These are phyloP conservation scores for Backusella liffmaniae DNA, from an alignment of 192 early-diverging fungal genomes.

Conservation along the genomic window DNA sequence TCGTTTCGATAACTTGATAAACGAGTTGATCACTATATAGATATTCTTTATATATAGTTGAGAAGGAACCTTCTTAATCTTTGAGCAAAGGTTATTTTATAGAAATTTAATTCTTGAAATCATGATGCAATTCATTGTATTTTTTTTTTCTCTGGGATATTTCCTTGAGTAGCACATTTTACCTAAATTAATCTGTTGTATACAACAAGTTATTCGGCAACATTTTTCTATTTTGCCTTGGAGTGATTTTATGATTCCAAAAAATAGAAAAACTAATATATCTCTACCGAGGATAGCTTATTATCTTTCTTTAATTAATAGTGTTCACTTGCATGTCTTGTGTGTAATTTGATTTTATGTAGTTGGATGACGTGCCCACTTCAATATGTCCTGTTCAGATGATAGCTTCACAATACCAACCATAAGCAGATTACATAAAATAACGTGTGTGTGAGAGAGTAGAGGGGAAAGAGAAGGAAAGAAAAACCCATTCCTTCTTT, in stretches of 20 bases:
- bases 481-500: not conserved
- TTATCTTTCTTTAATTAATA: not conserved
- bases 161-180: not conserved
- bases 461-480: not conserved
- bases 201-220: not conserved
- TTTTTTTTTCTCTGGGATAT: not conserved
- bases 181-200: not conserved
- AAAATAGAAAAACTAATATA: not conserved
- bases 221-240: not conserved
- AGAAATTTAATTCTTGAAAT: no score
- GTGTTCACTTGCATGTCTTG: not conserved
- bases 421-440: no score
- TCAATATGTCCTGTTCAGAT: not conserved
- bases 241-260: not conserved
- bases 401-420: not conserved
- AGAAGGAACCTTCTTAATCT: no score
- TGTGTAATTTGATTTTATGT: not conserved
- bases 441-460: not conserved
- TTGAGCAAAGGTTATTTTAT: not conserved
- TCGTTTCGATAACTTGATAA: not conserved
- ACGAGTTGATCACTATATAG: not conserved
- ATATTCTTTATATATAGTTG: not conserved
- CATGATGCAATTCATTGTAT: no score
- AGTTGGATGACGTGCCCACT: not conserved
- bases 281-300: not conserved